These are phyloP conservation scores for Gonapodya sp. DNA, from an alignment of 192 early-diverging fungal genomes.

Conservation along the genomic window DNA sequence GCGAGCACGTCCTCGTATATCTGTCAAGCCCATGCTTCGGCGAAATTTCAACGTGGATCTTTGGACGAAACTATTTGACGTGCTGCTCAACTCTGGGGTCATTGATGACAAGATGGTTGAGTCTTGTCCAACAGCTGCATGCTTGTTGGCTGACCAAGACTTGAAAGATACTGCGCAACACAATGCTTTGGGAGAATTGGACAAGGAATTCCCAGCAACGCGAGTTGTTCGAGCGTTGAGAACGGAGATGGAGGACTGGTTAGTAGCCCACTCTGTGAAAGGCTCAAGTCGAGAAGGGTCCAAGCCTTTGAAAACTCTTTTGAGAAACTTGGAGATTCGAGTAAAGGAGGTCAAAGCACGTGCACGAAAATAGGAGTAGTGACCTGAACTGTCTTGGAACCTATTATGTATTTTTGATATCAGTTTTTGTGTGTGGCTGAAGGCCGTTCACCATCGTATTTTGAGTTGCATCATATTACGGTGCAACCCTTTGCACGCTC, in stretches of 20 bases:
- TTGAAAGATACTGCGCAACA: not conserved
- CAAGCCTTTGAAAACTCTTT: not conserved
- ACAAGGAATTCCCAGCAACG: constrained; percentile 20
- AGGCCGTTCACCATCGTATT: too few species aligned
- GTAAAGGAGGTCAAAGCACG: not conserved
- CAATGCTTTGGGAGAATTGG: constrained; percentile 9
- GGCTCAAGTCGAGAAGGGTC: not conserved
- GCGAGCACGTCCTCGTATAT: not conserved
- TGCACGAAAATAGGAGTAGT: not conserved
- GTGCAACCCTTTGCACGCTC: too few species aligned
- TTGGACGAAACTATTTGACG: constrained; percentile 38
- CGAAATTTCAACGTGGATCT: constrained; percentile 30
- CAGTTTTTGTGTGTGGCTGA: too few species aligned
- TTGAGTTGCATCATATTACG: too few species aligned
- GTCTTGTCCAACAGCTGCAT: too few species aligned
- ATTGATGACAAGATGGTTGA: constrained; percentile 14
- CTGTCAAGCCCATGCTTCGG: constrained; percentile 12
- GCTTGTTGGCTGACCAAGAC: not conserved
- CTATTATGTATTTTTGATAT: too few species aligned
- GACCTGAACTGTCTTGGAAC: not conserved
- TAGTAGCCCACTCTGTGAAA: constrained; percentile 10
- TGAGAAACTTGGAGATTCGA: not conserved
- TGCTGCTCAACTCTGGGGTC: constrained; percentile 29
- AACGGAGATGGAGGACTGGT: constrained; percentile 25
- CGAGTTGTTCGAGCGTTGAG: constrained; percentile 16